These are phyloP conservation scores for Microcyclospora tardicrescens DNA, from an alignment of 2,329 filamentous ascomycete genomes.

Conservation along the genomic window DNA sequence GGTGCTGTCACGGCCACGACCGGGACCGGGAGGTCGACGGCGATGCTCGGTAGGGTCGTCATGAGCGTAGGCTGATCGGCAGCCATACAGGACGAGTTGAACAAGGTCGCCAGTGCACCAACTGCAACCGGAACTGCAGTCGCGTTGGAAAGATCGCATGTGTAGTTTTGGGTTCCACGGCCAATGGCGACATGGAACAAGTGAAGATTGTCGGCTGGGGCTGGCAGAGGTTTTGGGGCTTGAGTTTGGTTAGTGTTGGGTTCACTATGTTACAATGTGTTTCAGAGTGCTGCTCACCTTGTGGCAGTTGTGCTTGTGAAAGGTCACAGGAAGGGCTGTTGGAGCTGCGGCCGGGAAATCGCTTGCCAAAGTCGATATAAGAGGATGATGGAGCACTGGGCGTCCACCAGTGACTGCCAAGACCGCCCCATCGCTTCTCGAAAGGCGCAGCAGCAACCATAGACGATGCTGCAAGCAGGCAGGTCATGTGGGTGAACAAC, in stretches of 20 bases:
- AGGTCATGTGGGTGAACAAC: slow-evolving; percentile 13
- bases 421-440: slow-evolving; percentile 9
- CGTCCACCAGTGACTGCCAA: slow-evolving; percentile 5
- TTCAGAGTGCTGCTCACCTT: slow-evolving; percentile 5
- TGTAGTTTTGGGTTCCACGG: slow-evolving; percentile 89
- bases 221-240: slow-evolving; percentile 41
- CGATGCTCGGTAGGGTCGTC: slow-evolving; percentile 49
- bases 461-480: slow-evolving; percentile 10
- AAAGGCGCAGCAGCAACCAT: slow-evolving; percentile 10
- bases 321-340: slow-evolving; percentile 10
- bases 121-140: slow-evolving; percentile 48
- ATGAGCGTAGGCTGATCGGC: slow-evolving; percentile 56
- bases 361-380: slow-evolving; percentile 11
- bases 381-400: slow-evolving; percentile 2
- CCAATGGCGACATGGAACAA: slow-evolving; percentile 74
- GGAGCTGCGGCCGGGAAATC: slow-evolving; percentile 4
- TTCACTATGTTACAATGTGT: neutral
- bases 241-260: neutral
- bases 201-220: slow-evolving; percentile 45
- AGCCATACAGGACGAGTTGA: slow-evolving; percentile 73
- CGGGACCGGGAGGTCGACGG: slow-evolving; percentile 48
- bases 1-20: slow-evolving; percentile 29
- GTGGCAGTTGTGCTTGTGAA: slow-evolving; percentile 10
- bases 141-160: slow-evolving; percentile 49
- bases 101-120: slow-evolving; percentile 73